Base-by-base conservation (phyloP, 208 protist species). In the Blastocrithidia nonstop region DNA sequence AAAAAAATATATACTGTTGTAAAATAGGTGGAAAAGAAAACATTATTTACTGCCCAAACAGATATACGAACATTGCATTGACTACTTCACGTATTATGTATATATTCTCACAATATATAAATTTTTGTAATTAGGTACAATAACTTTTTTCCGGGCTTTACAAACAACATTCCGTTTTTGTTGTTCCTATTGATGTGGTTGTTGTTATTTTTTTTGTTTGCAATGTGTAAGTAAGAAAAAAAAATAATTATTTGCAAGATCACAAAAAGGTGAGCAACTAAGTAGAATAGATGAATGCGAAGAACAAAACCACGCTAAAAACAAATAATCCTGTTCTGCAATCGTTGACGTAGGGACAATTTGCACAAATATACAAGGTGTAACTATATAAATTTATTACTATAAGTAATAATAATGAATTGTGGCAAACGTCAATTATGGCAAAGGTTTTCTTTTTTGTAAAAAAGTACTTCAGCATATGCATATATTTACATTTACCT, bases 1-100 rank as follows among this genome's bases (percentile, higher is more conserved):
- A n/a, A 37, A 22, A 6, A 28, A 36, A 37, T 37, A 36, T 9
- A 25, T 16, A 13, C 15, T n/a, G 13, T 13, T 35, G 15, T 5
- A 49, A 19, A 42, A 50, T 25, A 45, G 26, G 8, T 44, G 27
- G 21, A 40, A 49, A 48, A 24, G 3, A 25, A 5, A 47, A 37
- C 36, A 38, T 20, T 36, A 17, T 20, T 52, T 40, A 37, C 16
- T 41, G 13, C 9, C 19, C 32, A 20, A 24, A 53, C 23, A 41
- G 11, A 23, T 50, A 35, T 35, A 35, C 15, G 15, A 16, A 35
- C 15, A 35, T 35, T n/a, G n/a, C n/a, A n/a, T n/a, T n/a, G n/a
- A n/a, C 13, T 35, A 35, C 15, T 16, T 35, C 13, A 16, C 13
- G 13, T 16, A 16, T 16, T 35, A 35, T 35, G 15, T 35, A 35